These are phyloP conservation scores for Aureobasidium uvarum DNA, from an alignment of 2,329 filamentous ascomycete genomes.

Conservation along the genomic window DNA sequence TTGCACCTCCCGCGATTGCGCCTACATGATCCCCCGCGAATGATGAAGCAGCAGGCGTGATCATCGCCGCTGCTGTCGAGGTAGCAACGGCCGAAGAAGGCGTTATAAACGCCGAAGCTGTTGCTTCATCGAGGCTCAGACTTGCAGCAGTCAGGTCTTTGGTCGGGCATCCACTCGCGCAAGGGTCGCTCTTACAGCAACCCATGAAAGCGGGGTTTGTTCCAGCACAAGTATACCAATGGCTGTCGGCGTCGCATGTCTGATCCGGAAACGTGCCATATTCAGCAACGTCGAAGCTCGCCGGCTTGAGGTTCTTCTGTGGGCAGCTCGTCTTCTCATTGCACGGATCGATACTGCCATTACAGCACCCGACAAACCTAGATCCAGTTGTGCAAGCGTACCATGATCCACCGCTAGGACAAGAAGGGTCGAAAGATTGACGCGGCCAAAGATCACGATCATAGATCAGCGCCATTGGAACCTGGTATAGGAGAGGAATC, in stretches of 20 bases:
- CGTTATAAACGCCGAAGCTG: slow-evolving; percentile 4
- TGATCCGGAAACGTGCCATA: slow-evolving; percentile 24
- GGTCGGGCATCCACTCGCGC: slow-evolving; percentile 17
- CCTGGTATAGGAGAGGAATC: background rate
- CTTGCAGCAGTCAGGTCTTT: slow-evolving; percentile 11
- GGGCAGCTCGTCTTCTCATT: slow-evolving; percentile 14
- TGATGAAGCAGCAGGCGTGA: background rate
- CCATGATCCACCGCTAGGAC: slow-evolving; percentile 20
- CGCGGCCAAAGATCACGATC: slow-evolving; percentile 9
- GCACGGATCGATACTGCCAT: slow-evolving; percentile 18
- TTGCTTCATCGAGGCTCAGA: slow-evolving; percentile 7
- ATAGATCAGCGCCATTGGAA: slow-evolving; percentile 18
- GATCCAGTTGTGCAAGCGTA: slow-evolving; percentile 22
- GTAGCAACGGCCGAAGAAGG: background rate
- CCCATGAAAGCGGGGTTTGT: slow-evolving; percentile 25
- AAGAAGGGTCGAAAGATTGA: slow-evolving; percentile 19
- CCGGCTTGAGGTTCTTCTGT: slow-evolving; percentile 14
- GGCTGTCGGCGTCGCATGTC: slow-evolving; percentile 3
- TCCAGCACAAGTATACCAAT: slow-evolving; percentile 22
- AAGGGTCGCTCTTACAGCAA: slow-evolving; percentile 23
- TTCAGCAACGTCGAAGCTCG: slow-evolving; percentile 17
- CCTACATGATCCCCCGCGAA: background rate
- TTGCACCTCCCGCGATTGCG: slow-evolving; percentile 10
- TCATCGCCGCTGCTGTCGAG: background rate
- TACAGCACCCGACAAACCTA: slow-evolving; percentile 25